Percentiles rank a stretch among this genome's conserved stretches.
Conservation (phyloP, 1,284 basidiomycete species). For the Pascua sp. region DNA sequence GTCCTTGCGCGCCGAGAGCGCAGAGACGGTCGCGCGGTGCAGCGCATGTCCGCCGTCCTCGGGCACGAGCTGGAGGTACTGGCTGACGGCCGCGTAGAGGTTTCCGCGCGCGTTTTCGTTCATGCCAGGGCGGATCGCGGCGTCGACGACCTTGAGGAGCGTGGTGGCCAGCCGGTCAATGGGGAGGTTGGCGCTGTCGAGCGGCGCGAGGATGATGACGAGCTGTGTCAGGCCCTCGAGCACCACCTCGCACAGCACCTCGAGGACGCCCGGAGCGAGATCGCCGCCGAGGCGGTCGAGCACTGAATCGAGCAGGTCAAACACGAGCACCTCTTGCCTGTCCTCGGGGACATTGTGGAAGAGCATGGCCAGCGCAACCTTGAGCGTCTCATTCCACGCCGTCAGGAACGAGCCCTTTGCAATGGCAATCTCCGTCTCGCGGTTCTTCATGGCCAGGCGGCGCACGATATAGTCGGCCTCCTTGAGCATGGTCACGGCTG, state of each 20-base stretch:
- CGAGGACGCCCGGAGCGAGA: conserved; percentile 66
- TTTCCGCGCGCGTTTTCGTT: conserved; percentile 93
- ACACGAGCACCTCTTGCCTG: conserved; percentile 75
- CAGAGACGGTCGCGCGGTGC: conserved; percentile 60
- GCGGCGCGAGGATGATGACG: conserved; percentile 60
- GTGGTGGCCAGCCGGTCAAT: conserved; percentile 73
- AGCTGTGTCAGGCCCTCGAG: conserved; percentile 80
- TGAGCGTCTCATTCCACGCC: conserved; percentile 76
- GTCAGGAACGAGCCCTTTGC: conserved; percentile 69
- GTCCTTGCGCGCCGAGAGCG: conserved; percentile 60
- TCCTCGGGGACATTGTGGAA: conserved; percentile 72
- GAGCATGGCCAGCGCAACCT: conserved; percentile 76
- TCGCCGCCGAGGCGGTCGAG: conserved; percentile 50
- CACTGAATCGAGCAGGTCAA: conserved; percentile 77
- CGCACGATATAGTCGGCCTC: conserved; percentile 75
- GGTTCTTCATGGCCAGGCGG: conserved; percentile 80
- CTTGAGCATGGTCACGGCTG: conserved; percentile 64
- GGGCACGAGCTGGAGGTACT: conserved; percentile 69
- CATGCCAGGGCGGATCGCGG: conserved; percentile 70
- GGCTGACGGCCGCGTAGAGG: conserved; percentile 85
- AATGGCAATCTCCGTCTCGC: conserved; percentile 71
- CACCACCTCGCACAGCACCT: conserved; percentile 75
- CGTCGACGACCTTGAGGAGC: conserved; percentile 72
- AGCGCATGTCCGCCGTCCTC: conserved; percentile 41
- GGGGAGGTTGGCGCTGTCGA: conserved; percentile 65